A percentile compares a stretch with the other conserved stretches of the same genome.
Conservation (phyloP, 371 early-diverging fungal genomes). For the Paraphysoderma sedebokerense region DNA sequence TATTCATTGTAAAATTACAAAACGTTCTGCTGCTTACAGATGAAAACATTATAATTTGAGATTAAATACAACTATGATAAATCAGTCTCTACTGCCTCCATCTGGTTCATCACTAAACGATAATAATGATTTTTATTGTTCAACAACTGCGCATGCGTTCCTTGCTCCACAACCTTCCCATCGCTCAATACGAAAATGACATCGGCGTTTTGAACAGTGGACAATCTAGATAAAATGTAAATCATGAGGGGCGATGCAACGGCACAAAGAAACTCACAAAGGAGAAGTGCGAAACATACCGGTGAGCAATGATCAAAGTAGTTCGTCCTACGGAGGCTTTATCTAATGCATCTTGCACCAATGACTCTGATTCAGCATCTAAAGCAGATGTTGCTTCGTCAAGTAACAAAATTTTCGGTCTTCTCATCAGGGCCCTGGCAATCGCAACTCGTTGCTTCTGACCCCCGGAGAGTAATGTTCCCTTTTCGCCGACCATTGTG, state of each 20-base stretch:
- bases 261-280: too few relatives aligned
- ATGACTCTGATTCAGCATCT: conserved; percentile 73
- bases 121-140: too few relatives aligned
- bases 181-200: conserved; percentile 19
- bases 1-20: too few relatives aligned
- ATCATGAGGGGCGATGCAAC: neutral
- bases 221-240: conserved; percentile 9
- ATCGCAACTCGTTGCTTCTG: conserved; percentile 86
- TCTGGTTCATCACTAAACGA: too few relatives aligned
- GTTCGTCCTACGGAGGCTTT: conserved; percentile 44
- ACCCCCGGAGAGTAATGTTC: conserved; percentile 65
- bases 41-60: too few relatives aligned
- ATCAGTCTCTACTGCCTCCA: too few relatives aligned
- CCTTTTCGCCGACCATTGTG: conserved; percentile 64
- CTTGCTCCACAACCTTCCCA: conserved; percentile 12
- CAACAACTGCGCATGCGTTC: conserved; percentile 12
- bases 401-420: conserved; percentile 71
- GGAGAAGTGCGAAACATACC: too few relatives aligned
- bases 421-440: conserved; percentile 74
- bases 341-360: conserved; percentile 77
- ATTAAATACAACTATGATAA: too few relatives aligned
- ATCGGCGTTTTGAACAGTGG: conserved; percentile 40
- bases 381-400: conserved; percentile 96
- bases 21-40: too few relatives aligned
- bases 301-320: conserved; percentile 48